Conservation (phyloP, 2,329 filamentous ascomycete genomes). For the Incumbomyces lentus region DNA sequence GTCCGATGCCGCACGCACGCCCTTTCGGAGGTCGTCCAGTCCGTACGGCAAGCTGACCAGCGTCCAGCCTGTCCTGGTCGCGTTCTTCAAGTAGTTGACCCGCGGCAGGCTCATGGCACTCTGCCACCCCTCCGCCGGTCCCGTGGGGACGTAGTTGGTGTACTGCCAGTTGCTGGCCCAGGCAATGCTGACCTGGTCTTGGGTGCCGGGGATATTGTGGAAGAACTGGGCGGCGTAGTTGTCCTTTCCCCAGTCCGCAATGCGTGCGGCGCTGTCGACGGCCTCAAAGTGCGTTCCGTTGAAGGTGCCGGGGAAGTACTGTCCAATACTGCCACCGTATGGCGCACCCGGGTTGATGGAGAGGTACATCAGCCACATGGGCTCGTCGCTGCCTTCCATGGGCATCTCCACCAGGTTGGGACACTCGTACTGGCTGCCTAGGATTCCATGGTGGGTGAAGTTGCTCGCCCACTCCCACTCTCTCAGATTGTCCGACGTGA, state of each 20-base stretch:
- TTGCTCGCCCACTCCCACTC: conserved; percentile 50
- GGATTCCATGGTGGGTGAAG: conserved; percentile 44
- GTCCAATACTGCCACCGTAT: conserved; percentile 22
- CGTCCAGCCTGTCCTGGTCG: conserved; percentile 42
- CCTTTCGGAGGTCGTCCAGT: conserved; percentile 35
- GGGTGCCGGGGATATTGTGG: conserved; percentile 32
- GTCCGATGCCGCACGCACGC: conserved; percentile 22
- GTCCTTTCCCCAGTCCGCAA: conserved; percentile 26
- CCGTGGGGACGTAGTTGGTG: conserved; percentile 44
- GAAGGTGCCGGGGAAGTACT: conserved; percentile 41
- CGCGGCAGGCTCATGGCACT: conserved; percentile 45
- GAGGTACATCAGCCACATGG: conserved; percentile 23
- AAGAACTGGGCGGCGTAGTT: conserved; percentile 47
- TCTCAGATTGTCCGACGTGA: conserved; percentile 48
- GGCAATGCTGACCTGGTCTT: conserved; percentile 39
- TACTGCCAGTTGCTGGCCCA: conserved; percentile 56
- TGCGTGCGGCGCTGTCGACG: conserved; percentile 17
- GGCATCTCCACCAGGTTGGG: conserved; percentile 52
- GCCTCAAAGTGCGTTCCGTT: conserved; percentile 50
- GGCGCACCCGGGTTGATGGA: conserved; percentile 29
- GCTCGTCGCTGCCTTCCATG: conserved; percentile 24
- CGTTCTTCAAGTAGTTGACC: conserved; percentile 41
- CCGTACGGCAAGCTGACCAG: conserved; percentile 43
- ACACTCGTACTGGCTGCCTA: conserved; percentile 52
- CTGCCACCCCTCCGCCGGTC: conserved; percentile 42